Conservation (phyloP, 176 grass and related monocot species). For the Triticum aestivum region DNA sequence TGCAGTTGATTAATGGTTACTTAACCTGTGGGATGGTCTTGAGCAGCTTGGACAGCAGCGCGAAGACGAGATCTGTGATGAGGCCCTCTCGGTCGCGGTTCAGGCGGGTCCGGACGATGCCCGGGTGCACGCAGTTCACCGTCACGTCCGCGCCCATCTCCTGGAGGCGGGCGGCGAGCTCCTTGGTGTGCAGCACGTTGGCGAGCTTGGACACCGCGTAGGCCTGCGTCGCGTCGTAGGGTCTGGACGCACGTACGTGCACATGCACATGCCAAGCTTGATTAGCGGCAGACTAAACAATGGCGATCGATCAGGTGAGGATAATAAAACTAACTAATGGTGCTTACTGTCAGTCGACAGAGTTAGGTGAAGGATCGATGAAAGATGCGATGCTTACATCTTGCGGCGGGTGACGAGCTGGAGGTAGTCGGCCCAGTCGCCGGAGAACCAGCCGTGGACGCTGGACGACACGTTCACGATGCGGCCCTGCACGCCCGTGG, state of each 20-base stretch:
- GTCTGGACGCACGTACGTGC: slow-evolving; percentile 27
- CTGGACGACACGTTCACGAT: slow-evolving; percentile 91
- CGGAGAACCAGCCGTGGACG: slow-evolving; percentile 95
- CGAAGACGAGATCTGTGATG: slow-evolving; percentile 89
- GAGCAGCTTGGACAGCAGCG: slow-evolving; percentile 87
- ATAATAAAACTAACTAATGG: background rate
- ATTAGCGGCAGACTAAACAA: background rate
- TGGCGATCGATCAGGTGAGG: background rate
- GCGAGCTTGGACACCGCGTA: slow-evolving; percentile 94
- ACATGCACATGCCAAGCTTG: background rate
- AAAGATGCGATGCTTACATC: slow-evolving; percentile 43
- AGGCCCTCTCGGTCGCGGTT: slow-evolving; percentile 90
- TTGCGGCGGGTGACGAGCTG: slow-evolving; percentile 67
- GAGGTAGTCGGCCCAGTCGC: slow-evolving; percentile 82
- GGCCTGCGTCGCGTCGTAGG: slow-evolving; percentile 85
- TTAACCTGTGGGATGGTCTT: slow-evolving; percentile 87
- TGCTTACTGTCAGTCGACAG: background rate
- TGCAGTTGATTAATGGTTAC: too few species aligned
- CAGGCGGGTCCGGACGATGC: slow-evolving; percentile 88
- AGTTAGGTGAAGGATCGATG: background rate
- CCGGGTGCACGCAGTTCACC: slow-evolving; percentile 90
- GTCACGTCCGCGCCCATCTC: slow-evolving; percentile 77
- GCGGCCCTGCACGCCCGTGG: slow-evolving; percentile 67
- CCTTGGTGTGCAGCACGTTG: slow-evolving; percentile 75
- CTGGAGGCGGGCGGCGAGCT: slow-evolving; percentile 64